phyloP scores from a whole-genome alignment of 108 stramenopile species.

The Pseudonitzschia pungens region DNA sequence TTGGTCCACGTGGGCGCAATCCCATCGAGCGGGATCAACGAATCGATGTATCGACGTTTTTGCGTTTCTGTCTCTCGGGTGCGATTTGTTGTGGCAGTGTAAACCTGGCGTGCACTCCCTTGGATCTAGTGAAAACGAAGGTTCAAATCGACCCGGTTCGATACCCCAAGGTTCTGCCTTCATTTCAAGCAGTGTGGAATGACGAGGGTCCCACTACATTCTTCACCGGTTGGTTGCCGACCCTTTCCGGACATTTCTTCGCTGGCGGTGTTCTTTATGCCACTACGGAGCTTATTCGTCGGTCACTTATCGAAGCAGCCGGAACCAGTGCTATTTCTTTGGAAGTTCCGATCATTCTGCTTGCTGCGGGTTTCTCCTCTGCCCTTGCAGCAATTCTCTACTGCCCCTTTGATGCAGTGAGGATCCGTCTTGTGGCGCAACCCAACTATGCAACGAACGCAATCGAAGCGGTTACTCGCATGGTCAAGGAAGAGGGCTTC shows the following conservation, averaged over 20 bases:
- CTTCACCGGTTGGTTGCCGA: slow-evolving; percentile 68
- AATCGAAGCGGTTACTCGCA: slow-evolving; percentile 48
- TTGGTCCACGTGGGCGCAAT: slow-evolving; percentile 59
- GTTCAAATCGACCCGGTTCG: slow-evolving; percentile 52
- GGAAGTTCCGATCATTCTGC: slow-evolving; percentile 41
- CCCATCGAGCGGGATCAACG: slow-evolving; percentile 62
- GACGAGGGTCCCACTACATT: slow-evolving; percentile 55
- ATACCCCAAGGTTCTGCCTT: slow-evolving; percentile 32
- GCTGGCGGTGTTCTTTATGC: slow-evolving; percentile 50
- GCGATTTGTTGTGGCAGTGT: slow-evolving; percentile 59
- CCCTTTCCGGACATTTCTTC: slow-evolving; percentile 58
- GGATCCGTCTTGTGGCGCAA: slow-evolving; percentile 67
- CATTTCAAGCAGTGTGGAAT: slow-evolving; percentile 48
- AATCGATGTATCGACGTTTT: slow-evolving; percentile 39
- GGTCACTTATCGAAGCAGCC: slow-evolving; percentile 36
- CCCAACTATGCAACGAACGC: slow-evolving; percentile 62
- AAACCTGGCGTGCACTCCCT: slow-evolving; percentile 39
- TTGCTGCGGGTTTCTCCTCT: slow-evolving; percentile 23
- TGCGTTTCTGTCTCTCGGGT: slow-evolving; percentile 52
- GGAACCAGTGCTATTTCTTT: slow-evolving; percentile 23
- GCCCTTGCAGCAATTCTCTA: slow-evolving; percentile 52
- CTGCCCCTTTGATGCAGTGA: slow-evolving; percentile 70
- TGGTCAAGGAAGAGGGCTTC: slow-evolving; percentile 64
- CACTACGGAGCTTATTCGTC: slow-evolving; percentile 59
- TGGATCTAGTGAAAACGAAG: slow-evolving; percentile 65